Percentiles rank a stretch among this genome's conserved stretches.
Conservation (phyloP, 768 basidiomycete genomes). For the Hemileccinum rubropunctum region DNA sequence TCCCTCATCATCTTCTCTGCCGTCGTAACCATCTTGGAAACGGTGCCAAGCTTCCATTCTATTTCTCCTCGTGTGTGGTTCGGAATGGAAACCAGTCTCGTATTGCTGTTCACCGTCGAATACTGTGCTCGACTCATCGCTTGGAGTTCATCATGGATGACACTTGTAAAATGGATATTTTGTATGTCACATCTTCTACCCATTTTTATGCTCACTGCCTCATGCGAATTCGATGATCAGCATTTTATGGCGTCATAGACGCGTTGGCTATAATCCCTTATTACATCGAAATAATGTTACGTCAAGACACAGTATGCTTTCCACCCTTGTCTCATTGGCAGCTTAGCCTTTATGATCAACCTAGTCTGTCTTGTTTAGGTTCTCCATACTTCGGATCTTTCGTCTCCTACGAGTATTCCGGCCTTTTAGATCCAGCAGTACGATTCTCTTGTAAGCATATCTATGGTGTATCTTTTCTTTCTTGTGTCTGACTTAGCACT, state of each 20-base stretch:
- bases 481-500: background rate
- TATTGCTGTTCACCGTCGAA: slow-evolving; percentile 84
- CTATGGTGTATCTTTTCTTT: background rate
- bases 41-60: slow-evolving; percentile 72
- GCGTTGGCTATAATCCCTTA: slow-evolving; percentile 84
- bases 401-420: slow-evolving; percentile 85
- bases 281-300: slow-evolving; percentile 80
- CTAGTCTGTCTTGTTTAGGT: slow-evolving; percentile 83
- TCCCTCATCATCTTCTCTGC: slow-evolving; percentile 73
- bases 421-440: slow-evolving; percentile 83
- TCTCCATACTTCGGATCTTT: slow-evolving; percentile 89
- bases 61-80: slow-evolving; percentile 76
- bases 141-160: slow-evolving; percentile 68
- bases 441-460: slow-evolving; percentile 70
- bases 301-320: slow-evolving; percentile 75
- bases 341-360: background rate
- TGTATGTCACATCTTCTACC: slow-evolving; percentile 43
- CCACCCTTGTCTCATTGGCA: background rate
- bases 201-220: background rate
- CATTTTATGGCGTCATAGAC: slow-evolving; percentile 86
- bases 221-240: slow-evolving; percentile 29
- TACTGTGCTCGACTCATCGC: slow-evolving; percentile 71
- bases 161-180: slow-evolving; percentile 60
- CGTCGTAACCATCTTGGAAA: slow-evolving; percentile 74
- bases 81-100: slow-evolving; percentile 81